phyloP scores from a whole-genome alignment of 345 rosid genomes.

The Lepidium africanum region DNA sequence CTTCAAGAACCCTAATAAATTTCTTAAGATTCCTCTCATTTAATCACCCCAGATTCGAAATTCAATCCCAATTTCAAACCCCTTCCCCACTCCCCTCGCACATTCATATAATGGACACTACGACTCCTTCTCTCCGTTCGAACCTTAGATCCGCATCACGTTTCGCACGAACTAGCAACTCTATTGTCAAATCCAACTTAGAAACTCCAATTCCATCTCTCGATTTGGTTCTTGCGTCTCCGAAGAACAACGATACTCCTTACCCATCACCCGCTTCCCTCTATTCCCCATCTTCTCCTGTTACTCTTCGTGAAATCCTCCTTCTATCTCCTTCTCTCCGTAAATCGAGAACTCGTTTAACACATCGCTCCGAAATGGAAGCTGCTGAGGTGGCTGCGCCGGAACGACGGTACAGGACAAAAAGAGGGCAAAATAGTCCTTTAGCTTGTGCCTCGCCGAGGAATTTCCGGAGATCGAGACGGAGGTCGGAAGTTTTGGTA shows the following conservation, averaged over 20 bases:
- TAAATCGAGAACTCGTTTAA: constrained; percentile 54
- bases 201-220: constrained; percentile 35
- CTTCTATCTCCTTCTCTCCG: constrained; percentile 65
- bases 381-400: constrained; percentile 36
- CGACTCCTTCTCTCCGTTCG: constrained; percentile 48
- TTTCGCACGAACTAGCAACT: constrained; percentile 34
- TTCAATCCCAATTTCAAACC: background rate
- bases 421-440: constrained; percentile 41
- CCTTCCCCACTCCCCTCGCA: background rate
- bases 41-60: constrained; percentile 8
- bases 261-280: constrained; percentile 38
- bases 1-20: constrained; percentile 21
- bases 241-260: constrained; percentile 33
- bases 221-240: constrained; percentile 45
- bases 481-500: constrained; percentile 38
- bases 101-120: constrained; percentile 38
- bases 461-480: constrained; percentile 49
- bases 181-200: constrained; percentile 25
- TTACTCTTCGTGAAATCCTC: constrained; percentile 51
- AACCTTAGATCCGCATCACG: constrained; percentile 58
- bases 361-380: constrained; percentile 48
- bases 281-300: constrained; percentile 36
- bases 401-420: constrained; percentile 48
- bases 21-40: constrained; percentile 14
- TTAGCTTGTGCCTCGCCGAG: constrained; percentile 55